Evolutionary conservation across 2,329 filamentous ascomycete species (phyloP).

Genomic region (Onygenales sp.): DNA sequence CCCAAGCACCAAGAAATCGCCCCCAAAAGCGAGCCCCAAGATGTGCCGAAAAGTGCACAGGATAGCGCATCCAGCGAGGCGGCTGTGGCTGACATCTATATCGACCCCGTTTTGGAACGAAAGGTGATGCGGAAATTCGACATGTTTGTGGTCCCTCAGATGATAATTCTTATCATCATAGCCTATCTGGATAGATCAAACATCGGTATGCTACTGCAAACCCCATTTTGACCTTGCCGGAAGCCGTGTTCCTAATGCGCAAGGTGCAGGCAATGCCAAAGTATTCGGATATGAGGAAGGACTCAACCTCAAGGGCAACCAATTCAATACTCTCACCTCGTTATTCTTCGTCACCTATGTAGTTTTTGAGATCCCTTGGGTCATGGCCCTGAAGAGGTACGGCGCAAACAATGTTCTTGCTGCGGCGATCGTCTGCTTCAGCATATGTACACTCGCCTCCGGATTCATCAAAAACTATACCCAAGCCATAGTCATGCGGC

Average conservation of each 20-base stretch:
- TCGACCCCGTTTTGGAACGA: conserved; percentile 11
- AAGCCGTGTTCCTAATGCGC: not conserved
- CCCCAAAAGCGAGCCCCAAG: not conserved
- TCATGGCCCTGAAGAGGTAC: conserved; percentile 41
- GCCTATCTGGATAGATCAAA: conserved; percentile 57
- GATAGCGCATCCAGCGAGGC: not conserved
- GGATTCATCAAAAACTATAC: conserved; percentile 36
- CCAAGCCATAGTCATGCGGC: conserved; percentile 37
- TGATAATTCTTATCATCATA: conserved; percentile 18
- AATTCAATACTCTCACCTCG: conserved; percentile 34
- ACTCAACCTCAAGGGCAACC: conserved; percentile 1
- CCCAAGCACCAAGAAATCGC: not conserved
- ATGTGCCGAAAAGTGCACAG: not conserved
- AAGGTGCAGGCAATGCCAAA: conserved; percentile 48
- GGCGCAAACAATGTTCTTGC: conserved; percentile 41
- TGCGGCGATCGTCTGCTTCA: conserved; percentile 43
- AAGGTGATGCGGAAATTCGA: conserved; percentile 12
- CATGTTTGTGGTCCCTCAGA: conserved; percentile 9
- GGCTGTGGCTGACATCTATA: conserved; percentile 5
- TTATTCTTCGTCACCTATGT: conserved; percentile 41
- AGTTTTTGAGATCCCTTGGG: conserved; percentile 42
- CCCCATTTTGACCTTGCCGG: not conserved
- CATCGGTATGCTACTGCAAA: conserved; percentile 40
- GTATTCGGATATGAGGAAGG: conserved; percentile 6
- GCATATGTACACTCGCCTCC: conserved; percentile 39